phyloP scores from a whole-genome alignment of 345 rosid genomes.

The Fremontodendron californicum region DNA sequence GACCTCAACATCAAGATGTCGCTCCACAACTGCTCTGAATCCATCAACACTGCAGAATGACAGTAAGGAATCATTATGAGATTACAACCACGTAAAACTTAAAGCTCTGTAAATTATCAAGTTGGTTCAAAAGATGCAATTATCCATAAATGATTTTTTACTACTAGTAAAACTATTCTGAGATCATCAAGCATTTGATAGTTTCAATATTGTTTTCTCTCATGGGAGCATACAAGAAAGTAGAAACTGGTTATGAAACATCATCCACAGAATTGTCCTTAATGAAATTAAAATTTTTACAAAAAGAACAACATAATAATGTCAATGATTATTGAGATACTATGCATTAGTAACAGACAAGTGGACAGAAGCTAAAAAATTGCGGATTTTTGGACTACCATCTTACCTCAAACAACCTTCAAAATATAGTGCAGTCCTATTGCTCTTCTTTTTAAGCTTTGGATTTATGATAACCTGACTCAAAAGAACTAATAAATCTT shows the following conservation, averaged over 20 bases:
- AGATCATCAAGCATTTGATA: not conserved
- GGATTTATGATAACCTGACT: conserved; percentile 89
- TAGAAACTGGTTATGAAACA: not conserved
- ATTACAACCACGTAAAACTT: not conserved
- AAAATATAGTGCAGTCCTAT: conserved; percentile 67
- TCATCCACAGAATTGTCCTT: no score
- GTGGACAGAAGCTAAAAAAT: not conserved
- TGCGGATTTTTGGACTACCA: not conserved
- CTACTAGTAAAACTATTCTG: not conserved
- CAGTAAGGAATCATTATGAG: not conserved
- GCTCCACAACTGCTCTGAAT: conserved; percentile 80
- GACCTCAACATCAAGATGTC: conserved; percentile 76
- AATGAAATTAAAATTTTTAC: not conserved
- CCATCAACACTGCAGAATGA: conserved; percentile 60
- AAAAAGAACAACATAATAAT: not conserved
- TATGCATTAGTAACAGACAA: not conserved
- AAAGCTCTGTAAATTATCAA: not conserved
- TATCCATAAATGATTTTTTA: not conserved
- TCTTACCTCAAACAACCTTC: conserved; percentile 82
- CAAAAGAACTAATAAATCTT: conserved; percentile 30
- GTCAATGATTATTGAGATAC: not conserved
- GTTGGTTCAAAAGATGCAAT: not conserved
- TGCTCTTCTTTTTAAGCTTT: conserved; percentile 51
- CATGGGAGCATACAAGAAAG: not conserved
- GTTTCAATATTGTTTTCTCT: not conserved